Evolutionary conservation across 345 rosid species (phyloP).

Genomic region (Eucalyptus curtisii): DNA sequence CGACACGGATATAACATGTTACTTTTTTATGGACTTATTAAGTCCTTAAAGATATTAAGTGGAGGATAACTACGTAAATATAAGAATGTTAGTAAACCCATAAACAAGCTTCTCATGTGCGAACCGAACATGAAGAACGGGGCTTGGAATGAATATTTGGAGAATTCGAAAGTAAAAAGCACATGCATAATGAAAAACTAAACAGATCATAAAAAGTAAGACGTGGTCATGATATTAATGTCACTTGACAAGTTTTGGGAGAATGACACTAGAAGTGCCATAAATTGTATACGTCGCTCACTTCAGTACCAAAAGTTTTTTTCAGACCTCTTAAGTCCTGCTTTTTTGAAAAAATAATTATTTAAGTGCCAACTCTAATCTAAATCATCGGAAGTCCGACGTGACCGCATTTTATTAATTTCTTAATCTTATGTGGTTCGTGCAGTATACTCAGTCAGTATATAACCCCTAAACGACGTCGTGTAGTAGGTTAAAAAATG

Average conservation of each 20-base stretch:
- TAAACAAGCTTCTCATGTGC: not conserved
- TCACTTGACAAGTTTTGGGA: too few species aligned
- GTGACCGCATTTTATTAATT: too few species aligned
- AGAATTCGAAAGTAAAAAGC: not conserved
- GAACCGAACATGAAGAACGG: not conserved
- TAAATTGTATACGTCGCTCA: too few species aligned
- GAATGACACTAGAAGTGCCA: too few species aligned
- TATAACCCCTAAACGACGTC: too few species aligned
- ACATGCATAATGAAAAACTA: not conserved
- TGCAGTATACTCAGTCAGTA: accelerated
- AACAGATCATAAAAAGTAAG: not conserved
- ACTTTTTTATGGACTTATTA: not conserved
- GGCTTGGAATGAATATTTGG: not conserved
- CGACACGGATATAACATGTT: too few species aligned
- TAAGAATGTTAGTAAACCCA: not conserved
- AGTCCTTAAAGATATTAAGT: not conserved
- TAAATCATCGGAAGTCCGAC: accelerated
- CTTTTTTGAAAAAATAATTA: too few species aligned
- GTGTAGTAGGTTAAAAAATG: too few species aligned
- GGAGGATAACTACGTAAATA: not conserved
- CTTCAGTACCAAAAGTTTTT: too few species aligned
- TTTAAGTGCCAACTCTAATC: too few species aligned
- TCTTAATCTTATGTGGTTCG: too few species aligned
- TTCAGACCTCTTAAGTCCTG: too few species aligned
- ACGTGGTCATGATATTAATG: not conserved